phyloP scores from a whole-genome alignment of 2,329 filamentous ascomycete species.

The Sclerotinia glacialis region DNA sequence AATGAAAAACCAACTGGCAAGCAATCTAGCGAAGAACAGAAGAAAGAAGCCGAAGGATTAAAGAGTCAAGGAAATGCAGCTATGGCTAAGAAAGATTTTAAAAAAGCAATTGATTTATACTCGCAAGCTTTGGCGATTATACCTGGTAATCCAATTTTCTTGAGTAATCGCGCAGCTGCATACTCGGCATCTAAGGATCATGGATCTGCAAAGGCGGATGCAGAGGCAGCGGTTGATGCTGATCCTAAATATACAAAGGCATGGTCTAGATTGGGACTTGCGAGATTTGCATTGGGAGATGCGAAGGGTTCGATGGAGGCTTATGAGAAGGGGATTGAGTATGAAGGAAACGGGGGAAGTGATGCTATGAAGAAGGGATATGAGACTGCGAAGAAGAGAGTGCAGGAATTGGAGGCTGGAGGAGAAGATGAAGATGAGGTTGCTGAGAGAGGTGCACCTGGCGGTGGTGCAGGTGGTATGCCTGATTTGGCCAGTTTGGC shows the following conservation, averaged over 20 bases:
- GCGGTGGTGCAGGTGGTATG: constrained; percentile 58
- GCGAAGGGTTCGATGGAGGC: constrained; percentile 91
- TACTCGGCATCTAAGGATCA: constrained; percentile 84
- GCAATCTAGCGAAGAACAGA: constrained; percentile 51
- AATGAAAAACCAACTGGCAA: constrained; percentile 42
- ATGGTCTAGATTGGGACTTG: constrained; percentile 90
- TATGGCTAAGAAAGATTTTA: constrained; percentile 93
- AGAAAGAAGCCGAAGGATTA: constrained; percentile 79
- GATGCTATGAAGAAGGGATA: constrained; percentile 97
- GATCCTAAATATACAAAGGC: constrained; percentile 96
- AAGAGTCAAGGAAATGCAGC: constrained; percentile 91
- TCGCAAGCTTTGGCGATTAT: constrained; percentile 78
- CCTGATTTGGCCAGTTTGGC: constrained; percentile 70
- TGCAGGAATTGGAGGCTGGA: constrained; percentile 70
- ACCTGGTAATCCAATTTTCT: constrained; percentile 89
- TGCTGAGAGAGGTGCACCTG: constrained; percentile 48
- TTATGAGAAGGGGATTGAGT: constrained; percentile 87
- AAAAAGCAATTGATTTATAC: constrained; percentile 78
- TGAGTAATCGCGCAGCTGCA: constrained; percentile 94
- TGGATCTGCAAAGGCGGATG: constrained; percentile 78
- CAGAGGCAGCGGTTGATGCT: constrained; percentile 81
- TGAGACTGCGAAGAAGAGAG: constrained; percentile 85
- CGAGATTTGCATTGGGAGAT: constrained; percentile 87
- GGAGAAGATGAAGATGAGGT: constrained; percentile 48
- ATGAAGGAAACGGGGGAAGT: constrained; percentile 89